A percentile compares a stretch with the other conserved stretches of the same genome.
phyloP scores from a whole-genome alignment of 176 grass and related monocot genomes.

The Bothriochloa decipiens region DNA sequence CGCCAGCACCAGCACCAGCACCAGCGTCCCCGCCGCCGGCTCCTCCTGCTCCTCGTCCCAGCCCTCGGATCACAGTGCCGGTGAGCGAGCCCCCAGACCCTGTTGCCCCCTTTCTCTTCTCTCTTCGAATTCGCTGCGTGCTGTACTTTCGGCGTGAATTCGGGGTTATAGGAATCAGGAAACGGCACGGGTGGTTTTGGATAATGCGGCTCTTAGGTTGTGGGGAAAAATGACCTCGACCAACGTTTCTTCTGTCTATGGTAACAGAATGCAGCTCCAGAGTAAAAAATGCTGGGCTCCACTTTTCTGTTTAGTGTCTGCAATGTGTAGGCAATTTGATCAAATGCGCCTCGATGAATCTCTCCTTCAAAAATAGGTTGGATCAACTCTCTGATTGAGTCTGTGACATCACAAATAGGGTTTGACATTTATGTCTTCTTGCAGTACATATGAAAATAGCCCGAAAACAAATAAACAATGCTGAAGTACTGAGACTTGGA shows the following conservation, averaged over 20 bases:
- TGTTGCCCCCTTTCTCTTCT: neutral
- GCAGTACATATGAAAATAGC: neutral
- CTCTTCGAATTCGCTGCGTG: slow-evolving; percentile 19
- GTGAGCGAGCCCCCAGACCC: slow-evolving; percentile 46
- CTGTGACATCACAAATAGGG: neutral
- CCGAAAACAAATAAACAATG: slow-evolving; percentile 6
- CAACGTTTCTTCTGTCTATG: neutral
- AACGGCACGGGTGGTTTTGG: neutral
- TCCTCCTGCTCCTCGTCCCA: slow-evolving; percentile 27
- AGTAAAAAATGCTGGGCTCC: neutral
- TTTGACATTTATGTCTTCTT: slow-evolving; percentile 14
- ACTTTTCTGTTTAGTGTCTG: slow-evolving; percentile 24
- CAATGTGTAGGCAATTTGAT: neutral
- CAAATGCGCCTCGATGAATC: slow-evolving; percentile 12
- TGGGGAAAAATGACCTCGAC: slow-evolving; percentile 20
- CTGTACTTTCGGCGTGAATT: neutral
- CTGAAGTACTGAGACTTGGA: slow-evolving; percentile 29
- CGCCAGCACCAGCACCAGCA: slow-evolving; percentile 35
- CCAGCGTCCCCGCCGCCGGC: neutral
- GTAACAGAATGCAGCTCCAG: slow-evolving; percentile 31
- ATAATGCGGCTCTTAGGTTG: slow-evolving; percentile 32
- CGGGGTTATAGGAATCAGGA: neutral
- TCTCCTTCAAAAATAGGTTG: neutral
- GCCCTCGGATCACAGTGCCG: slow-evolving; percentile 47
- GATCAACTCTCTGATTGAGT: slow-evolving; percentile 7